Conservation (phyloP, 257 asterid genomes). For the Solanum ahanhuiri region DNA sequence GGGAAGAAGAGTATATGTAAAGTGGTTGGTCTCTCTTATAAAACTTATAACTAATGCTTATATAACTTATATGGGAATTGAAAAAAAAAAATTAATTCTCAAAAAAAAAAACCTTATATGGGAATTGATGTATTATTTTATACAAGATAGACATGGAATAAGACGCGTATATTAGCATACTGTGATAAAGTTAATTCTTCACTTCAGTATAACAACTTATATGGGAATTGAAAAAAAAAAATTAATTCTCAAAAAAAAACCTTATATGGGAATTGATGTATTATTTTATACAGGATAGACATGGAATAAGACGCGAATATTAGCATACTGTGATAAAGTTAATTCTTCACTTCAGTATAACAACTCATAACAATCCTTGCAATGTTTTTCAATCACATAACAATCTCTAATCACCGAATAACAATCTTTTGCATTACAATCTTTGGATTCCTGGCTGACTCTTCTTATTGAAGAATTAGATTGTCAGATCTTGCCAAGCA, state of each 20-base stretch:
- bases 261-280: neutral
- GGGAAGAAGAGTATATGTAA: neutral
- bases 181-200: neutral
- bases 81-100: no score
- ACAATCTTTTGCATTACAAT: neutral
- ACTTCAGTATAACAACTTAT: neutral
- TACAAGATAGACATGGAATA: neutral
- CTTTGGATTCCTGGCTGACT: neutral
- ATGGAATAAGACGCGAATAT: neutral
- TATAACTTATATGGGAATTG: neutral
- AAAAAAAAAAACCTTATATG: neutral
- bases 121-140: neutral
- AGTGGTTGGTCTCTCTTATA: neutral
- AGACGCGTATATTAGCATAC: neutral
- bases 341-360: neutral
- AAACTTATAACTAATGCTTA: neutral
- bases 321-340: neutral
- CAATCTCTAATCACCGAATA: neutral
- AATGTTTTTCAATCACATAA: neutral
- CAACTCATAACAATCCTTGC: neutral
- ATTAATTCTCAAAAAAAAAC: no score
- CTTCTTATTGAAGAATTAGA: neutral
- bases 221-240: neutral
- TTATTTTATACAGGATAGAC: neutral
- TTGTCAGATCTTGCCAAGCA: neutral